phyloP scores from a whole-genome alignment of 148 eudicot species.

The Camellia japonica region DNA sequence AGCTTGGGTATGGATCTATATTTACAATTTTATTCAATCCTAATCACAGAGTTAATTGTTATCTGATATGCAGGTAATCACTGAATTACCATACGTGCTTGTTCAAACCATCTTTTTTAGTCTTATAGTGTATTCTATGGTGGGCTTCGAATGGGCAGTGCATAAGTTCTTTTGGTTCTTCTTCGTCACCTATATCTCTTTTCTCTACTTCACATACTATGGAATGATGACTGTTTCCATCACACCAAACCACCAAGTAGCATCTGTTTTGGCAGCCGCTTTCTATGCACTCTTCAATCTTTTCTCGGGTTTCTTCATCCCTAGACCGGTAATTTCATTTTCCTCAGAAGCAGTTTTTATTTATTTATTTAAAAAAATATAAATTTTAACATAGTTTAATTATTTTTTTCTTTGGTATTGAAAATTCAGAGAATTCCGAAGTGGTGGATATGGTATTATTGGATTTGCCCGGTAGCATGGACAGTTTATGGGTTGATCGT shows the following conservation, averaged over 20 bases:
- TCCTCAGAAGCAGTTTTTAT: background rate
- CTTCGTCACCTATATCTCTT: conserved; percentile 74
- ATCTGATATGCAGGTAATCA: conserved; percentile 50
- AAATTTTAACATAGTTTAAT: background rate
- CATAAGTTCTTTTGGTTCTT: conserved; percentile 90
- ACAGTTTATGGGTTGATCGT: conserved; percentile 85
- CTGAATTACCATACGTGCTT: conserved; percentile 79
- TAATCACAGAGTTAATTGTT: background rate
- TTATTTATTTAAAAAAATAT: background rate
- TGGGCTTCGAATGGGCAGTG: conserved; percentile 80
- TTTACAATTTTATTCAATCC: background rate
- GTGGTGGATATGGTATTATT: conserved; percentile 99
- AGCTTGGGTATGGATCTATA: background rate
- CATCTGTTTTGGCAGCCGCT: conserved; percentile 88
- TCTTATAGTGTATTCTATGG: conserved; percentile 83
- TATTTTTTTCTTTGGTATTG: background rate
- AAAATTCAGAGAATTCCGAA: conserved; percentile 74
- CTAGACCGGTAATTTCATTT: conserved; percentile 68
- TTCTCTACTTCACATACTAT: conserved; percentile 89
- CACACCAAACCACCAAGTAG: conserved; percentile 96
- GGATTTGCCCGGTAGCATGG: conserved; percentile 98
- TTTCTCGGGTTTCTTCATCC: conserved; percentile 96
- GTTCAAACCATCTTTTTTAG: conserved; percentile 60
- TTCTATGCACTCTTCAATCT: conserved; percentile 90
- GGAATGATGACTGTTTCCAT: conserved; percentile 99